A percentile compares a stretch with the other conserved stretches of the same genome.
Evolutionary conservation across 345 rosid species (phyloP).

Genomic region (Hypericum perforatum): DNA sequence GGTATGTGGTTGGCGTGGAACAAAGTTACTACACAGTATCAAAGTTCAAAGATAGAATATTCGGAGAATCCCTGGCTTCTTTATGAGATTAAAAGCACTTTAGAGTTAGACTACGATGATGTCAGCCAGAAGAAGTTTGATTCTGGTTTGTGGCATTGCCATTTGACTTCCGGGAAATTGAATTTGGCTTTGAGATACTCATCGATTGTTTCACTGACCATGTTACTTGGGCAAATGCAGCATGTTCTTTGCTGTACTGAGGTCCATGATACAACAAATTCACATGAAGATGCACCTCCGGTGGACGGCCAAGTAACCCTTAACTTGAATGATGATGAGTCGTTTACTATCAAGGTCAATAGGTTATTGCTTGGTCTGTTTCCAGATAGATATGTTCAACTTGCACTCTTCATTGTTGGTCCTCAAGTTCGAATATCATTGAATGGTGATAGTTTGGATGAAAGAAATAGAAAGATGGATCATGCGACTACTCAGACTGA

Average conservation of each 20-base stretch:
- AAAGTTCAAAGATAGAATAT: slow-evolving; percentile 33
- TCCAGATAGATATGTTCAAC: slow-evolving; percentile 58
- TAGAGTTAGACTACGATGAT: slow-evolving; percentile 20
- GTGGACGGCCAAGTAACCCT: slow-evolving; percentile 25
- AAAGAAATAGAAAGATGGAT: slow-evolving; percentile 17
- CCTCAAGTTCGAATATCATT: slow-evolving; percentile 44
- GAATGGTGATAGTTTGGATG: slow-evolving; percentile 29
- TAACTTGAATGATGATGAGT: slow-evolving; percentile 29
- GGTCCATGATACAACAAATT: slow-evolving; percentile 21
- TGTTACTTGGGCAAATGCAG: slow-evolving; percentile 49
- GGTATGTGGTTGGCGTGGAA: slow-evolving; percentile 69
- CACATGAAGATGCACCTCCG: slow-evolving; percentile 20
- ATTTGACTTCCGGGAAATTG: slow-evolving; percentile 55
- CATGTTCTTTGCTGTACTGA: slow-evolving; percentile 30
- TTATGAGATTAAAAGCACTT: slow-evolving; percentile 44
- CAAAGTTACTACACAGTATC: slow-evolving; percentile 28
- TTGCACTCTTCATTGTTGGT: slow-evolving; percentile 62
- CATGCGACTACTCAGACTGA: slow-evolving; percentile 25
- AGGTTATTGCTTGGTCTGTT: slow-evolving; percentile 34
- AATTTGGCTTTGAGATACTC: slow-evolving; percentile 40
- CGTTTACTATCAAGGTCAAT: slow-evolving; percentile 31
- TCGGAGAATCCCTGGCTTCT: slow-evolving; percentile 57
- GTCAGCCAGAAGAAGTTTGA: slow-evolving; percentile 30
- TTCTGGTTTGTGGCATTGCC: slow-evolving; percentile 54
- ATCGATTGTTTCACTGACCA: slow-evolving; percentile 39